Evolutionary conservation across 345 rosid species (phyloP).

Genomic region (Pistacia vera): DNA sequence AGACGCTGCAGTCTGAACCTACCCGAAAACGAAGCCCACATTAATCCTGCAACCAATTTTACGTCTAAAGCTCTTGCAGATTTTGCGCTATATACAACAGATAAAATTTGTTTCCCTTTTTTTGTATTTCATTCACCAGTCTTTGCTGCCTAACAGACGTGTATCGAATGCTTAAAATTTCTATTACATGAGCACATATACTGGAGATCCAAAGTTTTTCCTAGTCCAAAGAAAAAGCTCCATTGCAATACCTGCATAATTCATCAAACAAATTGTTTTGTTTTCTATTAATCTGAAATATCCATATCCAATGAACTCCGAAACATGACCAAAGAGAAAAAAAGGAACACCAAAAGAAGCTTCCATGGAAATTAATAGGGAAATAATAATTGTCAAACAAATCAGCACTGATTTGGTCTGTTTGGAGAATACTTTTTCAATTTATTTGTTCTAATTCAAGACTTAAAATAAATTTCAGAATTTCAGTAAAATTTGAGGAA

Average conservation of each 20-base stretch:
- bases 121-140: slow-evolving; percentile 2
- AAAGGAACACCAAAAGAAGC: not conserved
- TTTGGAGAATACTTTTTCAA: not conserved
- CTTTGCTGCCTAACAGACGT: not conserved
- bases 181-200: not conserved
- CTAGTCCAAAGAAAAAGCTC: slow-evolving; percentile 53
- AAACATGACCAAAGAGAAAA: not conserved
- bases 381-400: not conserved
- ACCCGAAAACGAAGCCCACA: not conserved
- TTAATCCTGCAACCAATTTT: not conserved
- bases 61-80: not conserved
- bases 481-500: slow-evolving; percentile 2
- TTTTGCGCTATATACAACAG: slow-evolving; percentile 4
- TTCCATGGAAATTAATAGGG: not conserved
- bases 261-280: not conserved
- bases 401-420: not conserved
- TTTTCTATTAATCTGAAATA: not conserved
- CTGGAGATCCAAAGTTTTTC: not conserved
- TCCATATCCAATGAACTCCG: not conserved
- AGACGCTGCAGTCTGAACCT: not conserved
- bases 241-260: slow-evolving; percentile 50
- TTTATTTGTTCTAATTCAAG: not conserved
- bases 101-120: not conserved
- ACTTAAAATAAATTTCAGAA: slow-evolving; percentile 1
- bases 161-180: not conserved